These are phyloP conservation scores for Amanita pallidorosea DNA, from an alignment of 768 basidiomycete species.

Conservation along the genomic window DNA sequence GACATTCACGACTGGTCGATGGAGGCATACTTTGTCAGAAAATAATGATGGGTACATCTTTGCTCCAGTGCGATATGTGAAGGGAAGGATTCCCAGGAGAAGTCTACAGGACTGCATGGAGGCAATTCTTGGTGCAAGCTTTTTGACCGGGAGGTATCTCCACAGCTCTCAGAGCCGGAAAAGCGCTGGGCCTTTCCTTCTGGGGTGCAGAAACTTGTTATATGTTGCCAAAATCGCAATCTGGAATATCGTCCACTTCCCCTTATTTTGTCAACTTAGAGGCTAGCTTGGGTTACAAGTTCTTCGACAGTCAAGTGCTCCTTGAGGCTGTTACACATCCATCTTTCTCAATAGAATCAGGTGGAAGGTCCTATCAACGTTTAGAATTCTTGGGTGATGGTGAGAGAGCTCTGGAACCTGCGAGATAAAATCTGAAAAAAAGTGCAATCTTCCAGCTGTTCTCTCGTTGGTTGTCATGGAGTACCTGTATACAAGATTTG, in stretches of 20 bases:
- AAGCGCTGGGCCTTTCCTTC: slow-evolving; percentile 55
- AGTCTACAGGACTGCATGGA: slow-evolving; percentile 87
- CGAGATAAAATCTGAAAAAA: background rate
- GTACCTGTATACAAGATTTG: slow-evolving; percentile 62
- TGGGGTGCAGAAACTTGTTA: slow-evolving; percentile 66
- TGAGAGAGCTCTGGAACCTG: slow-evolving; percentile 21
- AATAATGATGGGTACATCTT: slow-evolving; percentile 12
- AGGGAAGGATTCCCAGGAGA: slow-evolving; percentile 47
- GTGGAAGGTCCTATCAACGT: slow-evolving; percentile 66
- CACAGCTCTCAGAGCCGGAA: slow-evolving; percentile 56
- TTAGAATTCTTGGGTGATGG: slow-evolving; percentile 88
- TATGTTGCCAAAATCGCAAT: slow-evolving; percentile 32
- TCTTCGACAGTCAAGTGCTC: slow-evolving; percentile 50
- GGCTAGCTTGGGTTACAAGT: slow-evolving; percentile 57
- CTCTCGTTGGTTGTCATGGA: slow-evolving; percentile 63
- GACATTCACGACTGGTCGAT: slow-evolving; percentile 35
- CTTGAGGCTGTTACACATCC: slow-evolving; percentile 83
- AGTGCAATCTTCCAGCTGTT: slow-evolving; percentile 35
- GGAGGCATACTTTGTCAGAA: slow-evolving; percentile 42
- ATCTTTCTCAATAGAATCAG: slow-evolving; percentile 43
- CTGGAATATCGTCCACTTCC: slow-evolving; percentile 19
- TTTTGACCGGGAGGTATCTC: slow-evolving; percentile 61
- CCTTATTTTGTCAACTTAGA: slow-evolving; percentile 47
- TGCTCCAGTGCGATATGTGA: slow-evolving; percentile 20
- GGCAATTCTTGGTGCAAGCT: slow-evolving; percentile 71